Conservation (phyloP, 2,329 filamentous ascomycete species). For the Sarocladiaceae sp. region DNA sequence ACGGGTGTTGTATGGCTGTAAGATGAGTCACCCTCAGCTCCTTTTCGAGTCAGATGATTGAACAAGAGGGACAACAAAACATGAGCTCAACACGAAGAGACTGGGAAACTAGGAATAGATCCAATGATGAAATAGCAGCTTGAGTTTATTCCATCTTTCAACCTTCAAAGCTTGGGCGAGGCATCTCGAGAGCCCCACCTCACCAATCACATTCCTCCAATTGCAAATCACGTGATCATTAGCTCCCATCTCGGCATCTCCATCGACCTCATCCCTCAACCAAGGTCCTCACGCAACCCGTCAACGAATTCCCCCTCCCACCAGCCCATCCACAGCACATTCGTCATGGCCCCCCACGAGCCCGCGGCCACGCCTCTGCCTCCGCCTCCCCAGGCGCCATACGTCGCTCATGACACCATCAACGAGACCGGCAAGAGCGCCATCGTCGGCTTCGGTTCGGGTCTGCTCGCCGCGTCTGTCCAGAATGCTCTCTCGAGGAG, state of each 20-base stretch:
- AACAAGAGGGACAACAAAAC: too few species aligned
- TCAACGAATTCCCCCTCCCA: constrained; percentile 1
- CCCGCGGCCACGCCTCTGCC: constrained; percentile 8
- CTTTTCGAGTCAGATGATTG: not conserved
- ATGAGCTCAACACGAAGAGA: too few species aligned
- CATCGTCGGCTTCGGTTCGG: constrained; percentile 58
- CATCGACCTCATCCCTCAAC: constrained; percentile 5
- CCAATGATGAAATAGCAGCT: not conserved
- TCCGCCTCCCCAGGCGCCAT: constrained; percentile 27
- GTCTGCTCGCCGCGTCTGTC: constrained; percentile 67
- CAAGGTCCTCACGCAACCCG: not conserved
- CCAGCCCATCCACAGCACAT: constrained; percentile 10
- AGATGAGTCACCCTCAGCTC: too few species aligned
- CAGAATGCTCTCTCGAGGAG: constrained; percentile 81
- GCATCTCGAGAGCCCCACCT: not conserved
- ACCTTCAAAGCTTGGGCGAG: not conserved
- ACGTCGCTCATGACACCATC: constrained; percentile 71
- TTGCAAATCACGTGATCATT: constrained; percentile 30
- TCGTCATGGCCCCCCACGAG: constrained; percentile 27
- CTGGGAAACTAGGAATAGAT: not conserved
- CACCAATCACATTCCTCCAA: constrained; percentile 26
- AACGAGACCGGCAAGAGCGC: constrained; percentile 58
- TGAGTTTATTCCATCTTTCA: not conserved
- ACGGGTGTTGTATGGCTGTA: not conserved
- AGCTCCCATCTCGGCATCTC: constrained; percentile 10